Conservation (phyloP, 306 rosid species). For the Ormosia semicastrata region DNA sequence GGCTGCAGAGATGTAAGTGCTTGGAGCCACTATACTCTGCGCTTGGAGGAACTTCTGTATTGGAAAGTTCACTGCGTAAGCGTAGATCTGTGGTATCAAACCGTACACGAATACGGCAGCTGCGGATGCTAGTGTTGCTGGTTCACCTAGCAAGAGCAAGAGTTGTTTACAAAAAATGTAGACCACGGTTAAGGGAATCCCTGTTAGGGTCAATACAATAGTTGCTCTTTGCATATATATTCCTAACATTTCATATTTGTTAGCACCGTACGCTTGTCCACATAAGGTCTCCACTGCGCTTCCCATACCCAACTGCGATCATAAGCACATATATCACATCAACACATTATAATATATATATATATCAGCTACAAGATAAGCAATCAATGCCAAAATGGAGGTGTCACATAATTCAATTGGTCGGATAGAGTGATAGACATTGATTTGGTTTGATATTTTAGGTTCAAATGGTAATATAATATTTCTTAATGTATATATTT, state of each 20-base stretch:
- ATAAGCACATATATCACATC: no score
- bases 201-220: slow-evolving; percentile 49
- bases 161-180: slow-evolving; percentile 50
- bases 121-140: slow-evolving; percentile 35
- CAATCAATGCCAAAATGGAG: no score
- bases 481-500: no score
- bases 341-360: no score
- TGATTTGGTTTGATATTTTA: no score
- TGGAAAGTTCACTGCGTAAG: slow-evolving; percentile 75
- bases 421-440: no score
- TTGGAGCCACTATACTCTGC: slow-evolving; percentile 67
- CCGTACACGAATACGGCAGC: slow-evolving; percentile 67
- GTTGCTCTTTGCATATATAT: slow-evolving; percentile 64
- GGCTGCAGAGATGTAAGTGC: slow-evolving; percentile 54
- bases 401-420: no score
- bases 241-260: slow-evolving; percentile 62
- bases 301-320: slow-evolving; percentile 73
- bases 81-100: slow-evolving; percentile 73
- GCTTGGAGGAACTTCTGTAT: slow-evolving; percentile 78
- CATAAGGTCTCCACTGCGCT: slow-evolving; percentile 84
- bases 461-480: no score
- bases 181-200: slow-evolving; percentile 39
- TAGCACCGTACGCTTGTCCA: slow-evolving; percentile 78
- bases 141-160: slow-evolving; percentile 47
- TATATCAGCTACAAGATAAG: no score